Conservation (phyloP, 2,329 filamentous ascomycete species). For the Diaporthe caulivora region DNA sequence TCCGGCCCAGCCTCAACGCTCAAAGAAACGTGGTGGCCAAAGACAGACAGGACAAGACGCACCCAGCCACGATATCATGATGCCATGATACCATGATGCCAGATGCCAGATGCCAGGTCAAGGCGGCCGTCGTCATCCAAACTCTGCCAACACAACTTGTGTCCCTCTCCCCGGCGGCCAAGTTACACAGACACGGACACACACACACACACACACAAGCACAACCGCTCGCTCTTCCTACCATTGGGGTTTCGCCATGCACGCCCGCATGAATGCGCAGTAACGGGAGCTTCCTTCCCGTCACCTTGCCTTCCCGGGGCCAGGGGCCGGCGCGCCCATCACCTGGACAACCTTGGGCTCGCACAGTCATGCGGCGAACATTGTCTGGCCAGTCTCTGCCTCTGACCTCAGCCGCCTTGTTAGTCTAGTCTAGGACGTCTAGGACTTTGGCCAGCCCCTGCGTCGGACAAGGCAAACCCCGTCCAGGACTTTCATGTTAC, state of each 20-base stretch:
- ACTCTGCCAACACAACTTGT: constrained; percentile 25
- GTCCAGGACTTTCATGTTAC: constrained; percentile 5
- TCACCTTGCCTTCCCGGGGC: constrained; percentile 11
- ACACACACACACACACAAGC: neutral
- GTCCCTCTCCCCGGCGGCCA: constrained; percentile 18
- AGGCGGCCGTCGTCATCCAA: constrained; percentile 27
- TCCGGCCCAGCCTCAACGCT: constrained; percentile 4
- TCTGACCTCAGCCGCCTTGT: neutral
- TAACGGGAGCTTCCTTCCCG: constrained; percentile 31
- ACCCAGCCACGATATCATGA: neutral
- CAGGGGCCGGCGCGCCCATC: constrained; percentile 5
- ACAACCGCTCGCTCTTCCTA: neutral
- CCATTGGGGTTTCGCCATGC: constrained; percentile 13
- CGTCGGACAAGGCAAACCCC: neutral
- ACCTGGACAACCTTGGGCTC: constrained; percentile 9
- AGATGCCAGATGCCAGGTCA: neutral
- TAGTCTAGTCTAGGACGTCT: constrained; percentile 22
- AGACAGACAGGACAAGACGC: constrained; percentile 11
- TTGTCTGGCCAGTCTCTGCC: constrained; percentile 21
- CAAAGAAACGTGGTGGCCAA: constrained; percentile 13
- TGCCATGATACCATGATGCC: neutral
- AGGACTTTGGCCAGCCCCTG: constrained; percentile 23
- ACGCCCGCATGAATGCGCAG: constrained; percentile 8
- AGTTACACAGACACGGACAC: no score
- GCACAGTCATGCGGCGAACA: constrained; percentile 17